These are phyloP conservation scores for Cylindricascospora bacillispora DNA, from an alignment of 1,139 yeast species.

Conservation along the genomic window DNA sequence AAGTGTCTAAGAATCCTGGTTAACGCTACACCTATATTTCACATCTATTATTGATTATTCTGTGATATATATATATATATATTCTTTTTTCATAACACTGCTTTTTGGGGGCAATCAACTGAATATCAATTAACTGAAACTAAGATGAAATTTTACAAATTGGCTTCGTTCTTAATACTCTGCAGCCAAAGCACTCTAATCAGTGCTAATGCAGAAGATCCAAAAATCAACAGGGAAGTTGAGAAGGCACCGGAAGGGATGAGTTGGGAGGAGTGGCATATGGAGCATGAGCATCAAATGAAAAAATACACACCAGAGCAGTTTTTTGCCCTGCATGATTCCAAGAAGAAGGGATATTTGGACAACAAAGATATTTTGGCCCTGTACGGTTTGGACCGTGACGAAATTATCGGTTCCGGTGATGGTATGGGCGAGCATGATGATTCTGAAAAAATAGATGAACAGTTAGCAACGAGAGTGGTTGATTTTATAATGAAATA, in stretches of 20 bases:
- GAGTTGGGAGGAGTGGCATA: slow-evolving; percentile 77
- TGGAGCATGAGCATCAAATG: slow-evolving; percentile 75
- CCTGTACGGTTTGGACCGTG: slow-evolving; percentile 67
- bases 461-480: slow-evolving; percentile 46
- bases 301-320: slow-evolving; percentile 61
- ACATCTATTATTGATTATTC: too few species aligned
- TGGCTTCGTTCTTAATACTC: too few species aligned
- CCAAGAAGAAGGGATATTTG: slow-evolving; percentile 39
- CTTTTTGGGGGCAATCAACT: too few species aligned
- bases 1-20: too few species aligned
- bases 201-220: slow-evolving; percentile 4
- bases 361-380: slow-evolving; percentile 57
- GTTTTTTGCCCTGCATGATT: slow-evolving; percentile 77
- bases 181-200: too few species aligned
- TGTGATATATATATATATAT: too few species aligned
- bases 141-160: too few species aligned
- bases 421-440: slow-evolving; percentile 80
- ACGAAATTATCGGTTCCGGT: slow-evolving; percentile 72
- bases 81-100: too few species aligned
- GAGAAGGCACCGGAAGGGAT: slow-evolving; percentile 37
- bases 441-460: slow-evolving; percentile 44
- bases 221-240: slow-evolving; percentile 18
- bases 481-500: slow-evolving; percentile 41
- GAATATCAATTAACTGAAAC: too few species aligned
- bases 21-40: too few species aligned